Evolutionary conservation across 108 stramenopile species (phyloP), one percentile per base, ranked within the genome.

Genomic region (Halocafeteria seosinensis): DNA sequence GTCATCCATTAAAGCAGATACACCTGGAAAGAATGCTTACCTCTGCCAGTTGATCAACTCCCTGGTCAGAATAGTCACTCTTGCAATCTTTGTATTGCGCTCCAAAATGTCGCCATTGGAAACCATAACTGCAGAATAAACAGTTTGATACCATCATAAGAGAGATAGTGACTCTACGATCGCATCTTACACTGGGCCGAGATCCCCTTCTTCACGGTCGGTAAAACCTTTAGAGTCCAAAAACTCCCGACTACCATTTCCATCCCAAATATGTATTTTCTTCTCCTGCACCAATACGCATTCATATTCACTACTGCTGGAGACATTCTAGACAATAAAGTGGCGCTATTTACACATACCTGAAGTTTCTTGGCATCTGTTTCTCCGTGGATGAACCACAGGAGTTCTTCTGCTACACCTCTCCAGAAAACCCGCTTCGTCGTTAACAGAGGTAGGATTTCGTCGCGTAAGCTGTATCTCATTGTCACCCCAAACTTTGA

Each of bases 51-150:
- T 99, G 98, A 74, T 99, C 98, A 5, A 99, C 88, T 24, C 98
- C 98, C 76, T 94, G 67, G 5, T 90, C 92, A n/a, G 87, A 84
- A 69, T 99, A 99, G 68, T 99, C 92, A 26, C 86, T 74, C 73
- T 92, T 86, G 91, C 96, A 92, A 66, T 91, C 83, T 61, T 62
- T 81, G 76, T 99, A 99, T 52, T 85, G 73, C 9, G 98, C 98
- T 13, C 98, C 98, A 76, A 96, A 99, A 67, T 99, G 98, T 55
- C 98, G 81, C 98, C 98, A 99, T 74, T 99, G 98, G 67, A 96
- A 99, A 58, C 98, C 98, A 74, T 99, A 99, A n/a, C n/a, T n/a
- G n/a, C n/a, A n/a, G n/a, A n/a, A n/a, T n/a, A n/a, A n/a, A n/a
- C n/a, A n/a, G n/a, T n/a, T n/a, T n/a, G n/a, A n/a, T n/a, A n/a